Conservation (phyloP, 306 rosid species). For the Purshia tridentata region DNA sequence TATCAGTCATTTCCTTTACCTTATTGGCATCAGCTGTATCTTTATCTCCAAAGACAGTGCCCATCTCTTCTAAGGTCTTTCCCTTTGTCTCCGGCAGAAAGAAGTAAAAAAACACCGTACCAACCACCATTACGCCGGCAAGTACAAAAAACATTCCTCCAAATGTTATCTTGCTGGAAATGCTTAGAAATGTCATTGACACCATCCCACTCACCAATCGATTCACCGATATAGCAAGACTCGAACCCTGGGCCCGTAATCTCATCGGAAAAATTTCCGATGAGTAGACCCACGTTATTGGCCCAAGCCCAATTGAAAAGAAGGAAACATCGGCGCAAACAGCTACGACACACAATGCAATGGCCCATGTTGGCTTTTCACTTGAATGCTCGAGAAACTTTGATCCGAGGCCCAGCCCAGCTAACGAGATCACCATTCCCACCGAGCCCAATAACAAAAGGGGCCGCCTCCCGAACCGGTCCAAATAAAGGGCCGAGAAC, state of each 20-base stretch:
- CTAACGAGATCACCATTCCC: conserved; percentile 61
- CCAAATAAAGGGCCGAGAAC: conserved; percentile 55
- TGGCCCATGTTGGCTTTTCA: conserved; percentile 51
- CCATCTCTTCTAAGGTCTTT: conserved; percentile 73
- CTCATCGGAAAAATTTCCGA: conserved; percentile 72
- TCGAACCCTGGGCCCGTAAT: conserved; percentile 66
- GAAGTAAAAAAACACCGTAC: conserved; percentile 55
- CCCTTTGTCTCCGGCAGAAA: conserved; percentile 79
- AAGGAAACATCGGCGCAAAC: conserved; percentile 62
- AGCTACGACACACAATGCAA: conserved; percentile 47
- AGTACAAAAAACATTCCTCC: conserved; percentile 70
- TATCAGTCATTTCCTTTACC: conserved; percentile 2
- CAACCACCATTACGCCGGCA: conserved; percentile 54
- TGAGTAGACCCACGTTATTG: conserved; percentile 80
- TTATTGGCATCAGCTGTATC: conserved; percentile 1
- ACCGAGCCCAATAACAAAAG: conserved; percentile 61
- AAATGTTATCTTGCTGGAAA: conserved; percentile 54
- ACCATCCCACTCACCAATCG: conserved; percentile 72
- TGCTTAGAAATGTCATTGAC: conserved; percentile 62
- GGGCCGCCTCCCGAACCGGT: conserved; percentile 70
- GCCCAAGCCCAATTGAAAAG: conserved; percentile 91
- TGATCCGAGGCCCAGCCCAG: conserved; percentile 62
- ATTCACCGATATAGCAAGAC: conserved; percentile 69
- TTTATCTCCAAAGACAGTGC: conserved; percentile 51
- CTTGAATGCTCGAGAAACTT: conserved; percentile 32